Conservation (phyloP, 148 eudicot genomes). For the Pouteria glomerata region DNA sequence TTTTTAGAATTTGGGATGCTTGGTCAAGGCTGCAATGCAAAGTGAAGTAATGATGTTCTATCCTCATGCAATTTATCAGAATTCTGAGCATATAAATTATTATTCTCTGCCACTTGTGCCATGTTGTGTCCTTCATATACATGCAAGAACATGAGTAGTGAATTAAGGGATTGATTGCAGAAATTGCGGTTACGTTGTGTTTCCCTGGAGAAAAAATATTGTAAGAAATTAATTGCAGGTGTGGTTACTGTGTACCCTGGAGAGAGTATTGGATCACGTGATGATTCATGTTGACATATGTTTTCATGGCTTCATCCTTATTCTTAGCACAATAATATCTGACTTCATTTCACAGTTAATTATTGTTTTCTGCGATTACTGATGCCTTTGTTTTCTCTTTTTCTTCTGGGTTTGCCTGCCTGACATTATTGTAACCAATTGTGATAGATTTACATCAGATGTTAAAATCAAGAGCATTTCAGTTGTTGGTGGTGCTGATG, state of each 20-base stretch:
- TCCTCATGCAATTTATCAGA: not conserved
- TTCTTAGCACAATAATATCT: too few relatives aligned
- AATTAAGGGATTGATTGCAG: not conserved
- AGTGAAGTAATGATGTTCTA: not conserved
- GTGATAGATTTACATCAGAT: constrained; percentile 81
- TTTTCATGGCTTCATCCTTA: not conserved
- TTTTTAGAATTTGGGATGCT: not conserved
- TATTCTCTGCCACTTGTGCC: not conserved
- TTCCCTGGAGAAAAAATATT: too few relatives aligned
- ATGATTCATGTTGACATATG: not conserved
- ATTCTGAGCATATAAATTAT: not conserved
- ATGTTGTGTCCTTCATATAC: not conserved
- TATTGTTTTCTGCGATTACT: too few relatives aligned
- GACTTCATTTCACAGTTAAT: too few relatives aligned
- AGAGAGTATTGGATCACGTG: not conserved
- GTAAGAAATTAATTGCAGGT: too few relatives aligned
- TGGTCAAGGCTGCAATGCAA: not conserved
- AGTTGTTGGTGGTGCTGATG: constrained; percentile 92
- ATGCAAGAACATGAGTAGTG: not conserved
- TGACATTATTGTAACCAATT: constrained; percentile 1
- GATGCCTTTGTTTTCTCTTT: not conserved
- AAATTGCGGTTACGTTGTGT: not conserved
- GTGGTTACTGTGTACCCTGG: too few relatives aligned
- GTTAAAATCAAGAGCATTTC: constrained; percentile 98
- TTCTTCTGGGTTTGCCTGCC: not conserved